Base-by-base conservation (phyloP, 1,284 basidiomycete genomes). In the Prillingera fragicola region DNA sequence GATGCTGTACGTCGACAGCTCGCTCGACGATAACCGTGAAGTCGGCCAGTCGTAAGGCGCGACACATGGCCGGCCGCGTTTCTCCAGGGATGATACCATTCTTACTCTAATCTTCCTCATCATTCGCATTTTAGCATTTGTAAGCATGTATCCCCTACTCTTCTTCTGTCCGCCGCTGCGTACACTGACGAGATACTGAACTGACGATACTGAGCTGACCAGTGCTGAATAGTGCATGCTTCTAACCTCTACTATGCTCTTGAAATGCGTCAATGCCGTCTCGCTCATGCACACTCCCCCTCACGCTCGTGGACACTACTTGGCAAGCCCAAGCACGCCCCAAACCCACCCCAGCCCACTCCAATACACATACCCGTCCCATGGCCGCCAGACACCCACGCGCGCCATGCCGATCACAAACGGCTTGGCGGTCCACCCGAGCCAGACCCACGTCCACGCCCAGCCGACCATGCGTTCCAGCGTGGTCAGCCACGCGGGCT, bases 391-490 rank as follows among this genome's bases (percentile, higher is more conserved):
- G 18, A 56, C 38, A 3, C 62, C 62, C 5, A 54, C 22, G 35
- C 48, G 49, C 10, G 55, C 46, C 47, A 61, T 38, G 8, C 63
- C 64, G 13, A 59, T 48, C 3, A 69, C 62, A 26, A 62, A 66
- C 45, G 46, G 63, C 12, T 52, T 41, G 0, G 67, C 65, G 7
- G 59, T 60, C 59, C 57, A 63, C 1, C 67, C 65, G 8, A 69
- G 48, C 57, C 58, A 67, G 15, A 57, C 39, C 67, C 67, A 69
- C 3, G 62, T 65, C 59, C 57, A 63, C 1, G 52, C 49, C 39
- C 67, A 67, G 0, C 63, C 64, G 5, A 65, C 27, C 2, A 50
- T 15, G 19, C 65, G 26, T 46, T 69, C 67, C 3, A 52, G 13
- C 8, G 54, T 45, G 12, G 54, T 41, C 33, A 63, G 19, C 48